These are phyloP conservation scores for Aspergillus carbonarius DNA, from an alignment of 2,329 filamentous ascomycete species.

Conservation along the genomic window DNA sequence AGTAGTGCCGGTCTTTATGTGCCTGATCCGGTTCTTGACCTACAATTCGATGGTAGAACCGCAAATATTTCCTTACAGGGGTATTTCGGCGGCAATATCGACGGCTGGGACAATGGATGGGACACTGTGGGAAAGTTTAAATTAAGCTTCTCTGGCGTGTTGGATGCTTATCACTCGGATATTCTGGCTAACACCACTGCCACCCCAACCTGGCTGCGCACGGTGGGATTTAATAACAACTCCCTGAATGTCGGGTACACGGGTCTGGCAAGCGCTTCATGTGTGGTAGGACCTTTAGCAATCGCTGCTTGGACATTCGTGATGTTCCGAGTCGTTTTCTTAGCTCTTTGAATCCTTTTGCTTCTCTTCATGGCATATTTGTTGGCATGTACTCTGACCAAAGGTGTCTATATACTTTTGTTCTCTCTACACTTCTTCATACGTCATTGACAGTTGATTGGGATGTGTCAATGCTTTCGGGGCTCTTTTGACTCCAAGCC, in stretches of 20 bases:
- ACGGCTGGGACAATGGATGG: no score
- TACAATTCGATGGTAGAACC: conserved; percentile 6
- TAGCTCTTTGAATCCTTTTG: no score
- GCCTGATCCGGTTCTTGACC: background rate
- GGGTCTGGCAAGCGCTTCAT: background rate
- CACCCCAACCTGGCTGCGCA: conserved; percentile 13
- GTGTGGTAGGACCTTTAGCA: no score
- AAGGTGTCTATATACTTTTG: no score
- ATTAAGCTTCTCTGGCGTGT: conserved; percentile 10
- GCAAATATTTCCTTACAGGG: conserved; percentile 1
- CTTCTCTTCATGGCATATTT: no score
- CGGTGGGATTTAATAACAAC: conserved; percentile 19
- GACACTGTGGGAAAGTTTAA: background rate
- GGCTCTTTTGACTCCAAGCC: no score
- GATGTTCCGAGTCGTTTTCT: no score
- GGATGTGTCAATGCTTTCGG: no score
- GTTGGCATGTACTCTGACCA: no score
- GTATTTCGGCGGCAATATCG: background rate
- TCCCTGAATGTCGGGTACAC: conserved; percentile 14
- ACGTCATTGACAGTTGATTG: no score
- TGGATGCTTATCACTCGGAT: conserved; percentile 20
- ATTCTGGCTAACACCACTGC: conserved; percentile 8
- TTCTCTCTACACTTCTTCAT: no score
- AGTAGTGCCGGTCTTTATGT: background rate
- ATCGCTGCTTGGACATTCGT: no score